phyloP scores from a whole-genome alignment of 164 flowering plant species.

The Tetracentron sinense region DNA sequence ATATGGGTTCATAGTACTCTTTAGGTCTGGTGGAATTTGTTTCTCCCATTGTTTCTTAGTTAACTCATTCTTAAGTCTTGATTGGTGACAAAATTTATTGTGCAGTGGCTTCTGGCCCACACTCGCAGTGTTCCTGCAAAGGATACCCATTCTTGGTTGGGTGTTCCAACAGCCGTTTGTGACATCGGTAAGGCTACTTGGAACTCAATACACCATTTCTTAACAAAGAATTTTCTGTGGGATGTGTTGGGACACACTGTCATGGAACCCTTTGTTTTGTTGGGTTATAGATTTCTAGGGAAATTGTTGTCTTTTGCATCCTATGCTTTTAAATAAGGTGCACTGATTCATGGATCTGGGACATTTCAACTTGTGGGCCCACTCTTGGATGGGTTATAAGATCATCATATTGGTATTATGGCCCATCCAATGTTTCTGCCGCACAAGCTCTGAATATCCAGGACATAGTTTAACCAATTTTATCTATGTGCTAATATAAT shows the following conservation, averaged over 20 bases:
- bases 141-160: conserved; percentile 94
- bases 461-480: background rate
- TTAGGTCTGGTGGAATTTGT: conserved; percentile 54
- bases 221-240: background rate
- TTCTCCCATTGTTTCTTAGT: background rate
- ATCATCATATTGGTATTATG: too few relatives aligned
- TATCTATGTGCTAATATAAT: background rate
- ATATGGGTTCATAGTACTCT: conserved; percentile 86
- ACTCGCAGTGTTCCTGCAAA: conserved; percentile 79
- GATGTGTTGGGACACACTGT: too few relatives aligned
- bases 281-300: too few relatives aligned
- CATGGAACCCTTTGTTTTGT: too few relatives aligned
- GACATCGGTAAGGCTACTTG: conserved; percentile 61
- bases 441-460: too few relatives aligned
- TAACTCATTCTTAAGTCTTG: background rate
- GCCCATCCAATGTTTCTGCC: too few relatives aligned
- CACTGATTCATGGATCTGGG: too few relatives aligned
- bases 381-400: too few relatives aligned
- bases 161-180: conserved; percentile 87
- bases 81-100: conserved; percentile 19
- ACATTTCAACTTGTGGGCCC: too few relatives aligned
- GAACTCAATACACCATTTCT: background rate
- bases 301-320: too few relatives aligned
- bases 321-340: too few relatives aligned
- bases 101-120: conserved; percentile 99